Base-by-base conservation (phyloP, 2,329 filamentous ascomycete genomes). In the Hyphodiscus sp. region DNA sequence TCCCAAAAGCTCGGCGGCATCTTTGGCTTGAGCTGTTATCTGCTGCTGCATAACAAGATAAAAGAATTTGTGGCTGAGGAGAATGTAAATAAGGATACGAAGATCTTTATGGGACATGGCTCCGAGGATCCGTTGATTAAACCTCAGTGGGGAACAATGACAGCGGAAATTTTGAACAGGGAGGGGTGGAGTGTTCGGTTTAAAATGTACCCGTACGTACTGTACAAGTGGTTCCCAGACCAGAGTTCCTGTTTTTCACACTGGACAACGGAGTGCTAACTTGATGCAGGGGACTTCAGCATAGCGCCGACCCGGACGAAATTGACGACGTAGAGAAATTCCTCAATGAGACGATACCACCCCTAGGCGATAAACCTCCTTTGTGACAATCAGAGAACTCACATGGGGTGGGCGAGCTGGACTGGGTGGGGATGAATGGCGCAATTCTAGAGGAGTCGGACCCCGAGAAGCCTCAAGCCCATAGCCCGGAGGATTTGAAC, bases 81-180 rank as follows among this genome's bases (percentile, higher is more conserved):
- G 23, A 79, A 73, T 61, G 74, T 78, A 52, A 91, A 90, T 69
- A 82, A 85, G 70, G 76, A 86, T 42, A 96, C 90, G 1, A 87
- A 88, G 1, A 83, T 97, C 58, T 89, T 94, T 71, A 87, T 96
- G 84, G 90, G 81, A 13, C 94, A 97, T 64, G 94, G 94, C n/a
- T 80, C 85, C 57, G 73, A 72, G 0, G 92, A 99, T 69, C 78
- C 78, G 15, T 74, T 96, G 2, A 87, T 96, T 9, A 78, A 76
- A 61, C 79, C 83, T 44, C 73, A 79, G 52, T 86, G 87, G 70
- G 92, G 89, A 15, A 72, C 81, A 68, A 69, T 76, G 70, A 90
- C 87, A 20, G 81, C 79, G 2, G 77, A 89, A 42, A 68, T 78
- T 54, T 72, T 97, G 49, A 84, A 82, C 69, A 78, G 80, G 41